Evolutionary conservation across 2,329 filamentous ascomycete species (phyloP), one percentile per base, ranked within the genome.

Genomic region (Lasiodiplodia citricola): DNA sequence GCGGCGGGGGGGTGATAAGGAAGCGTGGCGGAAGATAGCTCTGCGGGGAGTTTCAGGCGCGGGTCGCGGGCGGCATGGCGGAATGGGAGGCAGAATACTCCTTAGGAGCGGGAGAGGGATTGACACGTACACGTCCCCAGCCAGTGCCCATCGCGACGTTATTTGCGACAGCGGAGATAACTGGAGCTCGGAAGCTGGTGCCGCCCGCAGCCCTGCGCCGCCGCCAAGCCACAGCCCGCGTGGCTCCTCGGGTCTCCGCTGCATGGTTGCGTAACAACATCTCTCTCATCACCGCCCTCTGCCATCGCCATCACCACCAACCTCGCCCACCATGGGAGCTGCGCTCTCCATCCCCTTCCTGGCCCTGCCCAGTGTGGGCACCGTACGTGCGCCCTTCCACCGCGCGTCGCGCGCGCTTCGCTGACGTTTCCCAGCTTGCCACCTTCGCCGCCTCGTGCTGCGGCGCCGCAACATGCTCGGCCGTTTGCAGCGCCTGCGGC

Each of bases 381-480:
- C 94, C 67, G 93, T 98, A 90, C 71, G 91, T 86, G 70, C 51
- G 28, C 31, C 47, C 3, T 25, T 54, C 56, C 51, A 66, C 58
- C 54, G 74, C 31, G 58, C 69, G 23, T n/a, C 41, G 4, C 41
- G 14, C 57, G 23, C 55, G 13, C 35, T 11, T 18, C 41, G 16
- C 75, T 78, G 72, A 78, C 75, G 60, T 70, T 35, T 73, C 57
- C 74, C 76, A 94, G 92, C 75, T 96, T 71, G 79, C 93, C 73
- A 93, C 92, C 54, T 90, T 94, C 74, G 91, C 85, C 71, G 93
- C 92, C 71, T 97, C 94, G 76, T 99, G 96, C 83, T 99, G 96
- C 80, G 96, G 96, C 78, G 96, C 96, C 35, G 94, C 96, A 56
- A 97, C 96, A 65, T 98, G 95, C 83, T 97, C 94, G 74, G 95